Evolutionary conservation across 495 filamentous ascomycete species (phyloP).

Genomic region (Friedmanniomyces simplex): DNA sequence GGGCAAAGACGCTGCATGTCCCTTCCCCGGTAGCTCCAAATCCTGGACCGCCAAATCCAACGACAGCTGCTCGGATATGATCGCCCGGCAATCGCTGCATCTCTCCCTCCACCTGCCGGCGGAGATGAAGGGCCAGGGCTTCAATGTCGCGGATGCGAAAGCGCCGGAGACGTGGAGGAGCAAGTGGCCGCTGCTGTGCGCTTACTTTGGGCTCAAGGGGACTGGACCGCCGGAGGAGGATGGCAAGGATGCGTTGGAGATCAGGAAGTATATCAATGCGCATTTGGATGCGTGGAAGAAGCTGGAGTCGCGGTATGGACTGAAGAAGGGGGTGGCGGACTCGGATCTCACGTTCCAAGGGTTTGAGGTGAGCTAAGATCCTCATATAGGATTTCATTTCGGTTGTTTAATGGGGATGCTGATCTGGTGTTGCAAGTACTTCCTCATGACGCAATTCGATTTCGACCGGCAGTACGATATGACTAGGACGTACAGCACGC

Average conservation of each 20-base stretch:
- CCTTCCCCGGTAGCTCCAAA: slow-evolving; percentile 26
- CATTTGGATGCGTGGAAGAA: slow-evolving; percentile 24
- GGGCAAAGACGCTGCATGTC: slow-evolving; percentile 22
- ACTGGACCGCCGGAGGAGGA: slow-evolving; percentile 14
- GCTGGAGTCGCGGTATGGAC: slow-evolving; percentile 24
- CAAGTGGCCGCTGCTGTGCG: slow-evolving; percentile 27
- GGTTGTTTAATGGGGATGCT: neutral
- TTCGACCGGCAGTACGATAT: slow-evolving; percentile 33
- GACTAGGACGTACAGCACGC: slow-evolving; percentile 24
- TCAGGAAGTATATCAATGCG: slow-evolving; percentile 26
- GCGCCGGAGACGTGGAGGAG: slow-evolving; percentile 19
- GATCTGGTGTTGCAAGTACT: slow-evolving; percentile 17
- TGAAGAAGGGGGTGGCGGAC: slow-evolving; percentile 28
- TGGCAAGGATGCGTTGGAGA: slow-evolving; percentile 8
- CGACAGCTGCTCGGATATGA: slow-evolving; percentile 27
- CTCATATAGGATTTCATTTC: no score
- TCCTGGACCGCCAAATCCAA: slow-evolving; percentile 25
- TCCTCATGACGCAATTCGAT: slow-evolving; percentile 28
- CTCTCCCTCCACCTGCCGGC: slow-evolving; percentile 15
- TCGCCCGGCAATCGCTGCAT: slow-evolving; percentile 27
- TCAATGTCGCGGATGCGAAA: slow-evolving; percentile 29
- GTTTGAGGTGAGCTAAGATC: slow-evolving; percentile 14
- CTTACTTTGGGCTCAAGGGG: slow-evolving; percentile 29
- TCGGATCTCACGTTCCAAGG: slow-evolving; percentile 22
- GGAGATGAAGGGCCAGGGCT: slow-evolving; percentile 22